phyloP scores from a whole-genome alignment of 2,329 filamentous ascomycete genomes.

The Xylariomycetidae sp. region DNA sequence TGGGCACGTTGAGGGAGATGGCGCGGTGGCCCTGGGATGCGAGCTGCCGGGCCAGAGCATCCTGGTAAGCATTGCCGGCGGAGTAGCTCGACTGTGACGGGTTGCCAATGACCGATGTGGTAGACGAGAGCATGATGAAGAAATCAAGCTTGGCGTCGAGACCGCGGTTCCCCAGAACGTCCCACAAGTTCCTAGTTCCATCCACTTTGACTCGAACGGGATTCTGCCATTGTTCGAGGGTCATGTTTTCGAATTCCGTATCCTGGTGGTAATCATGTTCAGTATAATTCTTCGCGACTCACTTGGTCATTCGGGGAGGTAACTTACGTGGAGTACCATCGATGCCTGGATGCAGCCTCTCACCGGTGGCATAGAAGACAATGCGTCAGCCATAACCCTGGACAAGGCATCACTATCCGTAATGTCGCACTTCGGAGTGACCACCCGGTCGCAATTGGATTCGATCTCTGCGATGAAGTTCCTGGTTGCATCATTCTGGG shows the following conservation, averaged over 20 bases:
- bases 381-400: constrained; percentile 14
- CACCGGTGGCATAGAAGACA: constrained; percentile 27
- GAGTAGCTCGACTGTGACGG: constrained; percentile 18
- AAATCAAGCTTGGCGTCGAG: constrained; percentile 9
- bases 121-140: constrained; percentile 20
- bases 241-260: not conserved
- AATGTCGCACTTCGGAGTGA: constrained; percentile 23
- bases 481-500: constrained; percentile 5
- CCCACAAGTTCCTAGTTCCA: constrained; percentile 40
- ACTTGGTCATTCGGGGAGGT: not conserved
- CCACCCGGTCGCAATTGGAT: constrained; percentile 17
- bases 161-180: constrained; percentile 5
- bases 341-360: constrained; percentile 40
- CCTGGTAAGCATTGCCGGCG: constrained; percentile 18
- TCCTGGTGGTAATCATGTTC: constrained; percentile 20
- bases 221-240: not conserved
- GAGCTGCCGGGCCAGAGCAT: constrained; percentile 17
- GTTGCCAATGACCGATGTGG: constrained; percentile 16
- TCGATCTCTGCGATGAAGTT: constrained; percentile 18
- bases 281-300: not conserved
- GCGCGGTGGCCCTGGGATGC: not conserved
- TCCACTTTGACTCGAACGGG: constrained; percentile 32
- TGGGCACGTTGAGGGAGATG: not conserved
- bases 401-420: constrained; percentile 24
- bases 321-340: constrained; percentile 31